Base-by-base conservation (phyloP, 2,329 filamentous ascomycete genomes). In the Aspergillus vadensis region DNA sequence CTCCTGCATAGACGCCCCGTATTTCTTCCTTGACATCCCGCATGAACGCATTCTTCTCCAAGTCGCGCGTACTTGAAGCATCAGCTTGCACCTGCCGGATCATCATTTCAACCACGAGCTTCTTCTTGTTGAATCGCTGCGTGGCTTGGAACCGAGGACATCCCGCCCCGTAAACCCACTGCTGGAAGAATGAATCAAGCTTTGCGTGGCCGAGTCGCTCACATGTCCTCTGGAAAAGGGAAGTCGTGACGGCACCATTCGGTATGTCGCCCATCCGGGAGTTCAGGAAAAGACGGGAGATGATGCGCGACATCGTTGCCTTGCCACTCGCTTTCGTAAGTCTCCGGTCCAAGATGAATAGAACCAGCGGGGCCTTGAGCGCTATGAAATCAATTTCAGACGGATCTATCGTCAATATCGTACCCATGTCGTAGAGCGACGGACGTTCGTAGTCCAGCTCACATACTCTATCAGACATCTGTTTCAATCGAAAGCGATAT, bases 81-180 rank as follows among this genome's bases (percentile, higher is more conserved):
- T 84, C 80, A 7, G 77, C 79, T 72, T 90, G 91, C 0, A 86
- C 85, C 75, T 99, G 96, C 54, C 85, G 86, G 65, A 99, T 91
- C 9, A 87, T 89, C 82, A 99, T 90, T 75, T 98, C 93, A 1
- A 99, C 92, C 27, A 94, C 93, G 4, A 98, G 83, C 68, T 96
- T 91, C 80, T 99, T 99, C 80, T 98, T 98, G 74, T 99, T 99
- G 79, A 99, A 99, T 17, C 89, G 86, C 66, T 97, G 93, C 41
- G 88, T 90, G 52, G 96, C 91, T 52, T 89, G 84, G 68, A 99
- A 96, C 44, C 88, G 86, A 0, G 96, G 95, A 69, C 93, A 98
- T 0, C 96, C 96, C 15, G 92, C 88, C 10, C 91, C 89, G 64
- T 89, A 86, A 0, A 99, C 86, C 94, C 94, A 99, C 72, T 99